Evolutionary conservation across 2,329 filamentous ascomycete species (phyloP).

Genomic region (Pseudocercospora crystallina): DNA sequence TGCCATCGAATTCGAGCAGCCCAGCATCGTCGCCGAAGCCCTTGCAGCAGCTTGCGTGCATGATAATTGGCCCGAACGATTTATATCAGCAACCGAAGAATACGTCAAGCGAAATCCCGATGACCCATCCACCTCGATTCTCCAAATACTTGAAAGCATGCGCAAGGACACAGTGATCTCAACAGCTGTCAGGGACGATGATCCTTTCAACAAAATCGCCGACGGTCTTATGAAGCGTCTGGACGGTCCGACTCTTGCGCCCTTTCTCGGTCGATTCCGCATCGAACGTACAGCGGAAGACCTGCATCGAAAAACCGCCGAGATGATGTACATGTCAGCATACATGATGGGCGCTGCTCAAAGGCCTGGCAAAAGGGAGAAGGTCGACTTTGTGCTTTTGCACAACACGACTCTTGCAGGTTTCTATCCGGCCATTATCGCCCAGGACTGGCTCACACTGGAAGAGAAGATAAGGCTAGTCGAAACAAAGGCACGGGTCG

Average conservation of each 20-base stretch:
- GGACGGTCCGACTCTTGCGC: background rate
- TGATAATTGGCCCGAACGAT: slow-evolving; percentile 5
- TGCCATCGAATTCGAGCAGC: slow-evolving; percentile 3
- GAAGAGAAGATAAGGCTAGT: slow-evolving; percentile 2
- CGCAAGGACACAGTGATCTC: slow-evolving; percentile 1
- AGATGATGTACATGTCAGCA: slow-evolving; percentile 7
- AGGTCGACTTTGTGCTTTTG: slow-evolving; percentile 3
- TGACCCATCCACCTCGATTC: background rate
- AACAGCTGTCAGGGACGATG: slow-evolving; percentile 4
- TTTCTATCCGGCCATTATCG: slow-evolving; percentile 5
- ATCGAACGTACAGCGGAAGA: background rate
- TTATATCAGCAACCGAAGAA: slow-evolving; percentile 2
- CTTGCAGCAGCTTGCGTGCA: slow-evolving; percentile 8
- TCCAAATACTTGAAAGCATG: background rate
- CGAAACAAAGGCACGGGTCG: slow-evolving; percentile 3
- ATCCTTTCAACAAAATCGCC: slow-evolving; percentile 9
- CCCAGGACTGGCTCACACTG: slow-evolving; percentile 2
- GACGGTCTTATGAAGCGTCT: slow-evolving; percentile 8
- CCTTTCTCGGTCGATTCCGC: slow-evolving; percentile 4
- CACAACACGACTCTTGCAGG: slow-evolving; percentile 2
- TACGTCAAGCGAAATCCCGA: background rate
- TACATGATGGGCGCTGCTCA: slow-evolving; percentile 9
- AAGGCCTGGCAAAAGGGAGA: slow-evolving; percentile 3
- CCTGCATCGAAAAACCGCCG: slow-evolving; percentile 1
- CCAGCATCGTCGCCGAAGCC: slow-evolving; percentile 2